phyloP scores from a whole-genome alignment of 2,329 filamentous ascomycete genomes.

The Pestalotiopsis sp. region DNA sequence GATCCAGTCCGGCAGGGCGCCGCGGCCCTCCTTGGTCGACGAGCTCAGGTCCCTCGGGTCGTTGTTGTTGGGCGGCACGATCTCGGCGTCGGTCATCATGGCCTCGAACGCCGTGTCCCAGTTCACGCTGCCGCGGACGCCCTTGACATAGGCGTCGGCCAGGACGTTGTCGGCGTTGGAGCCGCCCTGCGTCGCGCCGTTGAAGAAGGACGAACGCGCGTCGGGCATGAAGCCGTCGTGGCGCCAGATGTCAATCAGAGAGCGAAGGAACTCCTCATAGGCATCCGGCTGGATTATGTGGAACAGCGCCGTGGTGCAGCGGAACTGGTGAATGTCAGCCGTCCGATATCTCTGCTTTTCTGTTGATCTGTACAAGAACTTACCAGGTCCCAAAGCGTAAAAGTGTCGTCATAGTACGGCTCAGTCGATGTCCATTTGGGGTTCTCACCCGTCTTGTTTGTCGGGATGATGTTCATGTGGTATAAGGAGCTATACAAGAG shows the following conservation, averaged over 20 bases:
- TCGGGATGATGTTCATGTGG: slow-evolving; percentile 69
- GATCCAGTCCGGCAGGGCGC: slow-evolving; percentile 71
- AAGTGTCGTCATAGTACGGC: slow-evolving; percentile 73
- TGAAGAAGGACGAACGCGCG: slow-evolving; percentile 68
- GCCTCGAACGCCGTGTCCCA: slow-evolving; percentile 65
- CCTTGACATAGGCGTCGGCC: slow-evolving; percentile 72
- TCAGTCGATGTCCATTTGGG: slow-evolving; percentile 64
- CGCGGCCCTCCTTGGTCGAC: slow-evolving; percentile 68
- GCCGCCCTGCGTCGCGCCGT: slow-evolving; percentile 69
- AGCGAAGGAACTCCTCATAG: slow-evolving; percentile 67
- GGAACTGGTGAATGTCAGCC: slow-evolving; percentile 47
- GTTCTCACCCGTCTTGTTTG: slow-evolving; percentile 72
- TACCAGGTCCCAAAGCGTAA: slow-evolving; percentile 65
- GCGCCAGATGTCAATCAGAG: slow-evolving; percentile 69
- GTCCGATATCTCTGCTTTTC: not conserved
- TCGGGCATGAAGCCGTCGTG: slow-evolving; percentile 67
- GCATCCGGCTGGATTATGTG: slow-evolving; percentile 65
- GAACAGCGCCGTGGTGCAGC: slow-evolving; percentile 65
- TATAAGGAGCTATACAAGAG: slow-evolving; percentile 71
- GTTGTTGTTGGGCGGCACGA: slow-evolving; percentile 59
- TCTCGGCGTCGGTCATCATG: slow-evolving; percentile 69
- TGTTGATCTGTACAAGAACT: slow-evolving; percentile 11
- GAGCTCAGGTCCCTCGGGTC: slow-evolving; percentile 59
- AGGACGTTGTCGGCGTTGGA: slow-evolving; percentile 73
- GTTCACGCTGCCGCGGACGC: slow-evolving; percentile 61